Percentiles rank a stretch among this genome's conserved stretches.
Evolutionary conservation across 306 rosid genomes (phyloP).

Genomic region (Nissolia schottii): DNA sequence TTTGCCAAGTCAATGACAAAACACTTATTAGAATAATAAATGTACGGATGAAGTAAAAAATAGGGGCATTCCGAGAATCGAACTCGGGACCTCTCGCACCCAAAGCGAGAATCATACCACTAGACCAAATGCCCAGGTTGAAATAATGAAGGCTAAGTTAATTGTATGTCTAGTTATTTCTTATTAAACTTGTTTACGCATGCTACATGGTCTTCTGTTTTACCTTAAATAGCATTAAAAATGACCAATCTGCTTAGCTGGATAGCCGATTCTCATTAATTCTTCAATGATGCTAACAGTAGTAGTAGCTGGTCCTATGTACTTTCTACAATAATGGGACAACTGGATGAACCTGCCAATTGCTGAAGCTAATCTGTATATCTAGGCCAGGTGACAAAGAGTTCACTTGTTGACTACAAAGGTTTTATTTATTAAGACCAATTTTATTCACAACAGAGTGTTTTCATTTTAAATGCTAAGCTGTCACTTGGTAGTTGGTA

Average conservation of each 20-base stretch:
- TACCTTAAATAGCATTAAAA: background rate
- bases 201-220: background rate
- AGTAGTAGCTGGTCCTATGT: background rate
- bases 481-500: background rate
- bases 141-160: background rate
- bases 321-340: background rate
- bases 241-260: background rate
- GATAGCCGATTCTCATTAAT: background rate
- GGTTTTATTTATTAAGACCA: background rate
- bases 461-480: background rate
- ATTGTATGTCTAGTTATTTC: background rate
- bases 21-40: background rate
- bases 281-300: background rate
- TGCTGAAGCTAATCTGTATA: background rate
- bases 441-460: background rate
- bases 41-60: background rate
- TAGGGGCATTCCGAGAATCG: slow-evolving; percentile 48
- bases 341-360: background rate
- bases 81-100: slow-evolving; percentile 56
- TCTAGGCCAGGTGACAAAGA: background rate
- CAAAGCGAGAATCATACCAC: slow-evolving; percentile 58
- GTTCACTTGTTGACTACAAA: background rate
- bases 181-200: background rate
- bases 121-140: slow-evolving; percentile 48
- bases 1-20: background rate